These are phyloP conservation scores for Coemansia sp. DNA, from an alignment of 192 early-diverging fungal species.

Conservation along the genomic window DNA sequence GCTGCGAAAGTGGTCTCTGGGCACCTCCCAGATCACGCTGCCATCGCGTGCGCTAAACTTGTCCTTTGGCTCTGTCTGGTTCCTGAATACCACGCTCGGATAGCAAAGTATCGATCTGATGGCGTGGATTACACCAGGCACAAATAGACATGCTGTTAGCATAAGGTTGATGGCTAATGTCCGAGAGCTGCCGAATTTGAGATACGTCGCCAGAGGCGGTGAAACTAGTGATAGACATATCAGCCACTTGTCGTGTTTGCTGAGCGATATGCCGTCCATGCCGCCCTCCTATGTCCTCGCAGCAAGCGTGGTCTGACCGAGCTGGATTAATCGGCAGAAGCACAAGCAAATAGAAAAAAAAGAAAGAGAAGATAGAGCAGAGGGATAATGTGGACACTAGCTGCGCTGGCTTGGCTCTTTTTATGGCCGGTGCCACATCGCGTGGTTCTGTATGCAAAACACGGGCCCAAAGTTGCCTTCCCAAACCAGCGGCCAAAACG, in stretches of 20 bases:
- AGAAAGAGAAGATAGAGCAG: neutral
- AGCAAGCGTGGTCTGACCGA: neutral
- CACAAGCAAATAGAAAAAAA: constrained; percentile 3
- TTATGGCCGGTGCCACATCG: neutral
- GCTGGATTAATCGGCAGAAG: no score
- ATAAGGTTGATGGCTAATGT: constrained; percentile 39
- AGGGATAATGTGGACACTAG: neutral
- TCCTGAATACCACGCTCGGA: constrained; percentile 44
- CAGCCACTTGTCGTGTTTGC: constrained; percentile 39
- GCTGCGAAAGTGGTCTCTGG: constrained; percentile 42
- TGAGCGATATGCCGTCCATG: constrained; percentile 46
- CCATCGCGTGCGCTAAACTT: constrained; percentile 19
- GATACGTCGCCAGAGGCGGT: constrained; percentile 39
- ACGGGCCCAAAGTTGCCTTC: neutral
- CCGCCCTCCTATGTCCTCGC: neutral
- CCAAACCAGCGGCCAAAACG: neutral
- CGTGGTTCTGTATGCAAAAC: neutral
- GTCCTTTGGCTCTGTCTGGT: constrained; percentile 20
- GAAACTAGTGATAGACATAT: constrained; percentile 26
- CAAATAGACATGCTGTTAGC: constrained; percentile 34
- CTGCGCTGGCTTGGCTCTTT: constrained; percentile 7
- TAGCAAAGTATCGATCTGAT: constrained; percentile 39
- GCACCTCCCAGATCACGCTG: constrained; percentile 52
- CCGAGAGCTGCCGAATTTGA: constrained; percentile 48
- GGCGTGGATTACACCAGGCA: constrained; percentile 43